phyloP scores from a whole-genome alignment of 371 early-diverging fungal species.

The Saksenaea vasiformis region DNA sequence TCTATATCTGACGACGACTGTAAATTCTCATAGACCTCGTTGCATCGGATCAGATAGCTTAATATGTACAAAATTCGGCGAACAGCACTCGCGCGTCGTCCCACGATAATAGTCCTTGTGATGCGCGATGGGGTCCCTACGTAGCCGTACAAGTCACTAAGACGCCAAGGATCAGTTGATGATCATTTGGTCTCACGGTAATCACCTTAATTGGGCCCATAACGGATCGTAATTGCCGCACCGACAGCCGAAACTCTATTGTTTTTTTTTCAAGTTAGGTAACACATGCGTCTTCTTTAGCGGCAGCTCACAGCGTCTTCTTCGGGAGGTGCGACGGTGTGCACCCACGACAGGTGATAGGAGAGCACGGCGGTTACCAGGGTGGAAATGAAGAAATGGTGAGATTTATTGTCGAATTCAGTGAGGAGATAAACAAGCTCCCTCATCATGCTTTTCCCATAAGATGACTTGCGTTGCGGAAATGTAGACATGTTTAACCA shows the following conservation, averaged over 20 bases:
- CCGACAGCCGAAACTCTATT: conserved; percentile 37
- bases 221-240: conserved; percentile 67
- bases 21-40: conserved; percentile 62
- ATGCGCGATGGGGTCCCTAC: conserved; percentile 56
- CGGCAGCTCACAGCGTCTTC: conserved; percentile 27
- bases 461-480: conserved; percentile 52
- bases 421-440: conserved; percentile 55
- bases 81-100: conserved; percentile 51
- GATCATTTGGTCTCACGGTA: background rate
- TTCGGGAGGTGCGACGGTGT: conserved; percentile 60
- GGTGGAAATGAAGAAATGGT: conserved; percentile 54
- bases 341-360: conserved; percentile 68
- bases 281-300: background rate
- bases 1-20: conserved; percentile 31
- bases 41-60: conserved; percentile 67
- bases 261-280: background rate
- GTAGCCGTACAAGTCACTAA: conserved; percentile 64
- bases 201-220: conserved; percentile 67
- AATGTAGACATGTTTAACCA: conserved; percentile 71
- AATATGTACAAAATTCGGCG: conserved; percentile 59
- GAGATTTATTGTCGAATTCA: conserved; percentile 39
- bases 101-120: conserved; percentile 62
- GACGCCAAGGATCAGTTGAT: background rate
- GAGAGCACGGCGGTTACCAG: conserved; percentile 57
- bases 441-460: conserved; percentile 49